Evolutionary conservation across 495 filamentous ascomycete species (phyloP), one percentile per base, ranked within the genome.

Genomic region (Annulohypoxylon maeteangense): DNA sequence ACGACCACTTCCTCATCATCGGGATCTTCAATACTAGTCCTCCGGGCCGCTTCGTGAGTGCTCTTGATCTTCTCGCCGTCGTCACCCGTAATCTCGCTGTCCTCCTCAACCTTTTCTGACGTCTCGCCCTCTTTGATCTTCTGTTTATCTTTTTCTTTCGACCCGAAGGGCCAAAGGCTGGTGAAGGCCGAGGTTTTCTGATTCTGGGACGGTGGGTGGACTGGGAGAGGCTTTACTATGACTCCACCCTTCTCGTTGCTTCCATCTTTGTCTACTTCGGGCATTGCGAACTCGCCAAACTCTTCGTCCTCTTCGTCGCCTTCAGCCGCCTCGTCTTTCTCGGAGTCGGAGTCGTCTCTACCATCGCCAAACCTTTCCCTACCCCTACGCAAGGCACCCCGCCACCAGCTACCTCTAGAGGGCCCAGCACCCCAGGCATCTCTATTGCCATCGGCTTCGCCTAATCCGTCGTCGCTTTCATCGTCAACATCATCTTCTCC

Each of bases 21-120:
- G 12, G 85, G 84, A 59, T 88, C 86, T 71, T 87, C 86, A 25
- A 87, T 82, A 74, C 85, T 87, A 51, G 84, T 88, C 64, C 85
- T 76, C 50, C 84, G 71, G 62, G 80, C 79, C 4, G 85, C 85
- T 76, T 88, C 85, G 2, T 84, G 81, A 18, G 83, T 85, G 18
- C 82, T 78, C 64, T 79, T 75, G 34, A 82, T 83, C 76, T 75
- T 81, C 57, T 84, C 78, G 29, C 81, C 82, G 22, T 83, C 77
- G 50, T 83, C 79, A 0, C 78, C 75, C 8, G 60, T 73, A 25
- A 69, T 62, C 32, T 74, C 70, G 2, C 77, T 72, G 14, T 78
- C 65, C 22, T 65, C 70, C 32, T 70, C 75, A 1, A 71, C 72
- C 40, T 54, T 70, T 6, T 78, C 62, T 7, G 69, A 38, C 10